Percentiles rank a stretch among this genome's conserved stretches.
Evolutionary conservation across 345 rosid genomes (phyloP).

Genomic region (Euphorbia lathyris): DNA sequence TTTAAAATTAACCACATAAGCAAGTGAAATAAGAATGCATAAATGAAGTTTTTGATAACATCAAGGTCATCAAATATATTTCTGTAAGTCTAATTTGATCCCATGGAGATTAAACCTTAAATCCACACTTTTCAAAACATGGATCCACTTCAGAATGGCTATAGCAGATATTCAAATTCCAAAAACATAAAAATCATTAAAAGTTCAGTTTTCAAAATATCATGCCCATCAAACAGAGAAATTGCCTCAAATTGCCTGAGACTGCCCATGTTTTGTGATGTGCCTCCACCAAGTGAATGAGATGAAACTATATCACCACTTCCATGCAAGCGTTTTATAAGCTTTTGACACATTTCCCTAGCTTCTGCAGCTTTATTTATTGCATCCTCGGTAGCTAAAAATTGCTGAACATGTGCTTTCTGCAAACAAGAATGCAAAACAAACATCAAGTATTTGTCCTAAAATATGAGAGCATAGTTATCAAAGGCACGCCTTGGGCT

Average conservation of each 20-base stretch:
- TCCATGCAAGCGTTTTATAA: slow-evolving; percentile 70
- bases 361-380: slow-evolving; percentile 88
- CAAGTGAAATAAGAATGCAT: background rate
- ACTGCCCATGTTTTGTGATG: slow-evolving; percentile 63
- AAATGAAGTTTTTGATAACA: background rate
- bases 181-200: background rate
- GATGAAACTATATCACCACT: slow-evolving; percentile 55
- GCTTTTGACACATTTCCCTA: slow-evolving; percentile 63
- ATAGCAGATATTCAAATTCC: background rate
- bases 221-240: slow-evolving; percentile 1
- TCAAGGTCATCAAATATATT: background rate
- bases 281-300: slow-evolving; percentile 45
- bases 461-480: too few species aligned
- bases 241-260: slow-evolving; percentile 80
- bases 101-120: background rate
- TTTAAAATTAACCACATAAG: background rate
- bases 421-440: slow-evolving; percentile 25
- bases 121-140: background rate
- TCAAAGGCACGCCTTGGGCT: too few species aligned
- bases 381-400: slow-evolving; percentile 93
- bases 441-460: slow-evolving; percentile 15
- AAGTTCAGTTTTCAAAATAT: background rate
- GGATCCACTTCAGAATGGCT: background rate
- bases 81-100: background rate
- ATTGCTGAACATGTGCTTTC: slow-evolving; percentile 97